phyloP scores from a whole-genome alignment of 2,329 filamentous ascomycete genomes.

The Calonectria fujianensis region DNA sequence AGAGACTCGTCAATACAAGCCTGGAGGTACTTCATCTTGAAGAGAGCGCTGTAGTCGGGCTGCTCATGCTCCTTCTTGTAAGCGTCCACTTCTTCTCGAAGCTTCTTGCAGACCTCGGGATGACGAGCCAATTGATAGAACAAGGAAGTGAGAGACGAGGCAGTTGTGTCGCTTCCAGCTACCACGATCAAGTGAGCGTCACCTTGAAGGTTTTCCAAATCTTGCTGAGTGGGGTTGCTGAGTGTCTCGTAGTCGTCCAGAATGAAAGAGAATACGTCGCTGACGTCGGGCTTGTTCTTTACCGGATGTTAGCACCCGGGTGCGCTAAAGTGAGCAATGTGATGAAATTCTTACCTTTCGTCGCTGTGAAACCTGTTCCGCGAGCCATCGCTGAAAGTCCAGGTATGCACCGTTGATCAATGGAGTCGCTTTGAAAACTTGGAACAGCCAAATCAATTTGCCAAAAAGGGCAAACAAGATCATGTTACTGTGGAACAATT shows the following conservation, averaged over 20 bases:
- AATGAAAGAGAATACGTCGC: constrained; percentile 34
- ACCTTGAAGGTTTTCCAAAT: constrained; percentile 28
- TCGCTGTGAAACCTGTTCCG: constrained; percentile 19
- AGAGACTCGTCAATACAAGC: constrained; percentile 63
- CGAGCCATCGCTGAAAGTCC: constrained; percentile 12
- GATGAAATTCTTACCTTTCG: background rate
- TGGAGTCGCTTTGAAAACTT: background rate
- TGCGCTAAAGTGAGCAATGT: background rate
- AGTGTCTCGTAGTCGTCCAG: constrained; percentile 29
- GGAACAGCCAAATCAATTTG: constrained; percentile 11
- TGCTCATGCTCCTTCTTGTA: constrained; percentile 25
- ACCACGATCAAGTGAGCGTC: constrained; percentile 33
- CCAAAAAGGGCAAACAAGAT: constrained; percentile 30
- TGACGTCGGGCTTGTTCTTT: constrained; percentile 33
- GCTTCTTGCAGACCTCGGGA: constrained; percentile 42
- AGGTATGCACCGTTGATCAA: background rate
- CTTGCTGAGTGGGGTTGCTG: constrained; percentile 21
- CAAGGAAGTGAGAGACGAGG: constrained; percentile 56
- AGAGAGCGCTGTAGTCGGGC: constrained; percentile 15
- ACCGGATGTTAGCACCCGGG: background rate
- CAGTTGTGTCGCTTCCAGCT: constrained; percentile 59
- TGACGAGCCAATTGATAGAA: constrained; percentile 57
- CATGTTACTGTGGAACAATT: constrained; percentile 3
- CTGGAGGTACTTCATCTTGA: constrained; percentile 51
- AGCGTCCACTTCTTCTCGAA: constrained; percentile 28